A percentile compares a stretch with the other conserved stretches of the same genome.
These are phyloP conservation scores for Botryobasidium botryosum DNA, from an alignment of 768 basidiomycete species.

Conservation along the genomic window DNA sequence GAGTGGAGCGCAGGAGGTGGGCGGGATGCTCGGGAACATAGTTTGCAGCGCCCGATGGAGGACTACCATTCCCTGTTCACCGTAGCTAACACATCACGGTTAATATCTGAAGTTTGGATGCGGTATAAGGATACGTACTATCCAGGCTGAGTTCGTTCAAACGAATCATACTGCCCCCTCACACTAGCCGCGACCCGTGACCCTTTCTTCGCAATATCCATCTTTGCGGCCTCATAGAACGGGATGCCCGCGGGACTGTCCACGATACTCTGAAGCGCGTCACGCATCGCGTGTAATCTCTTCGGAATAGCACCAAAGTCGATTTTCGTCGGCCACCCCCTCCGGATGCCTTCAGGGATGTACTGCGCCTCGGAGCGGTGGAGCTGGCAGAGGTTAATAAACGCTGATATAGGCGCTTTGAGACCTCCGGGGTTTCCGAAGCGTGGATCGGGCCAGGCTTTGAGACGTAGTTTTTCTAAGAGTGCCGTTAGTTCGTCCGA, in stretches of 20 bases:
- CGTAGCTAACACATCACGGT: conserved; percentile 38
- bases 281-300: conserved; percentile 34
- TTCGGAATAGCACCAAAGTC: conserved; percentile 39
- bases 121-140: conserved; percentile 71
- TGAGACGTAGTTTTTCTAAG: conserved; percentile 32
- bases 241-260: conserved; percentile 17
- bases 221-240: conserved; percentile 54
- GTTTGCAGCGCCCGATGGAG: conserved; percentile 62
- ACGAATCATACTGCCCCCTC: conserved; percentile 57
- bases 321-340: conserved; percentile 64
- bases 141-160: conserved; percentile 73
- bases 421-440: conserved; percentile 53
- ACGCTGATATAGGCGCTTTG: conserved; percentile 31
- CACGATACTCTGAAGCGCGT: conserved; percentile 34
- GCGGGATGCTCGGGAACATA: conserved; percentile 42
- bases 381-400: conserved; percentile 54
- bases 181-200: conserved; percentile 48
- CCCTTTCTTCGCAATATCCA: conserved; percentile 47
- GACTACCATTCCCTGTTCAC: conserved; percentile 66
- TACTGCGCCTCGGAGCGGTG: conserved; percentile 62
- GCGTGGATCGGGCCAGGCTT: conserved; percentile 44
- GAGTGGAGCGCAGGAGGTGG: conserved; percentile 41
- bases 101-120: neutral
- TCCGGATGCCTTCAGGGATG: conserved; percentile 48
- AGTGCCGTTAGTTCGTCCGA: conserved; percentile 42